Base-by-base conservation (phyloP, 495 filamentous ascomycete genomes). In the Geopyxis carbonaria region DNA sequence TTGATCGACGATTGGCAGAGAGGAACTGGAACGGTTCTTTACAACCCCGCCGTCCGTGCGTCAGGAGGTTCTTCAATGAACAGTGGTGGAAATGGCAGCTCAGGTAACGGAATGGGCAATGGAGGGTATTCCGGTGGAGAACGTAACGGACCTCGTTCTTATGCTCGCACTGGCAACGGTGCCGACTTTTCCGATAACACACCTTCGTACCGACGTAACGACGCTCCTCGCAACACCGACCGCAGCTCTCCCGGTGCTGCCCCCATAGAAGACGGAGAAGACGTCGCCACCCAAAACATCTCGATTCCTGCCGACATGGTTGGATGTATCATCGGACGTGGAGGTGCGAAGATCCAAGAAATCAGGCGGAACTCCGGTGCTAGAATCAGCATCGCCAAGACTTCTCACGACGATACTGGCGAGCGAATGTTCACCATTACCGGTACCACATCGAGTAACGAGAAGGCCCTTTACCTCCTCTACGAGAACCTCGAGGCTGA, bases 401-500 rank as follows among this genome's bases (percentile, higher is more conserved):
- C 84, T 16, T 84, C 91, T 22, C 89, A 97, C 51, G 89, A 95
- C 48, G 91, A 95, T 40, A 86, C 83, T 32, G 89, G 89, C 38
- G 89, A 97, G 70, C 75, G 89, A 53, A 95, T 97, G 89, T 97
- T 95, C 65, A 95, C 89, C 45, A 94, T 97, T 57, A 93, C 91
- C 70, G 89, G 89, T 43, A 91, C 80, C 41, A 74, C 77, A 18
- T 71, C 71, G 60, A 80, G 80, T 45, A 95, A 95, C 53, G 89
- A 97, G 64, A 85, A 84, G 47, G 89, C 89, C 11, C 68, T 97
- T 6, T 95, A 87, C 59, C 73, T 95, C 24, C 70, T 97, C 34
- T 97, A 97, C 63, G 89, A 97, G 69, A 95, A 97, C 61, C 73
- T 97, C 22, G 89, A 97, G 62, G 89, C 84, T 13, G 89, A 97